Evolutionary conservation across 352 stramenopile genomes (phyloP), one percentile per base, ranked within the genome.

Genomic region (Phytophthora idaei): DNA sequence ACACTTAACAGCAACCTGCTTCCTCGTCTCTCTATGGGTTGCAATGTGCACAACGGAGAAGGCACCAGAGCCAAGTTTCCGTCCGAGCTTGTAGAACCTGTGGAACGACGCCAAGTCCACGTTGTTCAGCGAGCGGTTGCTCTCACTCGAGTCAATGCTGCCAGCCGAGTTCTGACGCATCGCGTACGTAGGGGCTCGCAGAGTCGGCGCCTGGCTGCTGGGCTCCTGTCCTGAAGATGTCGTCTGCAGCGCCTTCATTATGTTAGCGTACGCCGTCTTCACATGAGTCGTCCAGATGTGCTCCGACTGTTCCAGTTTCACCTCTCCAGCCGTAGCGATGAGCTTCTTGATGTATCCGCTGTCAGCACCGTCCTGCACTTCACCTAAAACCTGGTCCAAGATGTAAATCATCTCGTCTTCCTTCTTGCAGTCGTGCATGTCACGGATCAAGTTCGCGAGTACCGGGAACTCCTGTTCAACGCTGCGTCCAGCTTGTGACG

Each of bases 11-110:
- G 85, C 85, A 29, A 92, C 83, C 37, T 92, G 83, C 63, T 92
- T 91, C 37, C 77, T 69, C 34, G 81, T 92, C 56, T 85, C 74
- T 11, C 82, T 74, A 47, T 95, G 74, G 5, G 85, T 93, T 9
- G 80, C 90, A 63, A 89, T 88, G 61, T 94, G 89, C 27, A 98
- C 92, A 11, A 97, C 87, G 32, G 89, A 96, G 71, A 93, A 97
- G 12, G 83, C 88, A 2, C 92, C 92, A 9, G 82, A 89, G 1
- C 92, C 92, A 7, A 98, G 77, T 66, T 95, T 90, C 5, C 87
- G 78, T 10, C 89, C 90, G 17, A 98, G 73, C 56, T 91, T 92
- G 75, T 94, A 94, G 31, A 83, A 80, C 28, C 71, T 67, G 48
- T 92, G 82, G 65, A 94, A 94, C 39, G 83, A 89, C 6, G 54